These are phyloP conservation scores for Alternaria ventricosa DNA, from an alignment of 2,329 filamentous ascomycete species.

Conservation along the genomic window DNA sequence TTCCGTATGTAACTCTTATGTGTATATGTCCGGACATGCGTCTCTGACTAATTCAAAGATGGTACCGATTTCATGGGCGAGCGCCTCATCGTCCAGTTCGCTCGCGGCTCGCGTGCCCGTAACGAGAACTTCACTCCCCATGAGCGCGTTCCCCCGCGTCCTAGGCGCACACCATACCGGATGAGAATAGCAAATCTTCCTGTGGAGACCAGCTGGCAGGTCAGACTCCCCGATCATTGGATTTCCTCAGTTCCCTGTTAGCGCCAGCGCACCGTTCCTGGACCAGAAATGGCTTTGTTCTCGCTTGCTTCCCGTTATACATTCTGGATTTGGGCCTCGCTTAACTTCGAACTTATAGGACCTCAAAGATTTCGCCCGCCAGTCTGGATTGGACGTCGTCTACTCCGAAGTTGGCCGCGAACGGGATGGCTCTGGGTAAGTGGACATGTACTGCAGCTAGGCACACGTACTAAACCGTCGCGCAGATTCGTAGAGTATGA, in stretches of 20 bases:
- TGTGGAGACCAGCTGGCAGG: conserved; percentile 99
- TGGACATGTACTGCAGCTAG: conserved; percentile 25
- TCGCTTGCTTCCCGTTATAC: conserved; percentile 39
- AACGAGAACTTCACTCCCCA: conserved; percentile 68
- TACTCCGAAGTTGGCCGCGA: conserved; percentile 96
- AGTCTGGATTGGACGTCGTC: conserved; percentile 95
- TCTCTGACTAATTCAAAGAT: conserved; percentile 63
- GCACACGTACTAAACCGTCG: conserved; percentile 13
- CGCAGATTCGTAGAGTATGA: conserved; percentile 96
- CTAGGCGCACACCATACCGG: conserved; percentile 90
- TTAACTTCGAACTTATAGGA: conserved; percentile 90
- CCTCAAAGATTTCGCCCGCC: conserved; percentile 98
- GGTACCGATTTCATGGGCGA: conserved; percentile 98
- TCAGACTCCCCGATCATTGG: conserved; percentile 71
- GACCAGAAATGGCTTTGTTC: conserved; percentile 47
- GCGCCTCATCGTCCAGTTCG: conserved; percentile 97
- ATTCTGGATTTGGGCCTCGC: conserved; percentile 60
- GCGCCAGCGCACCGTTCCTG: conserved; percentile 48
- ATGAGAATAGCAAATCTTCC: conserved; percentile 98
- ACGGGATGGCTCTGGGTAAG: conserved; percentile 89
- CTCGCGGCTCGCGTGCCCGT: conserved; percentile 77
- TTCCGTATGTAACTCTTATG: conserved; percentile 59
- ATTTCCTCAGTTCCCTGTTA: conserved; percentile 51
- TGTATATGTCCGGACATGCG: not conserved
- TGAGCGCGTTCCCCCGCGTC: conserved; percentile 75